Base-by-base conservation (phyloP, 108 stramenopile species). In the Nitzschia putrida region DNA sequence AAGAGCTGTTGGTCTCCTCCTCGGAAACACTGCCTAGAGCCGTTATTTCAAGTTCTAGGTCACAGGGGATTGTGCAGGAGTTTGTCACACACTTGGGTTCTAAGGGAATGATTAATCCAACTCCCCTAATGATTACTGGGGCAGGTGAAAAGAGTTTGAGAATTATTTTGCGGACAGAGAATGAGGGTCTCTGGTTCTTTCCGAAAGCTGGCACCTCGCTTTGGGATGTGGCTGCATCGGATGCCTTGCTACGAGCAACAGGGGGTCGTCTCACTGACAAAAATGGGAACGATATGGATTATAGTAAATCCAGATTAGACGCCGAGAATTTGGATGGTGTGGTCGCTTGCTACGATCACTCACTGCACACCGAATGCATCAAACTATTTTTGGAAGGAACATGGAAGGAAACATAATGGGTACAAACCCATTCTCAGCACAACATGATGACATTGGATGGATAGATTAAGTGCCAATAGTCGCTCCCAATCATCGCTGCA, bases 181-280 rank as follows among this genome's bases (percentile, higher is more conserved):
- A 83, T 14, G 86, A 87, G 61, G 81, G 78, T 38, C 37, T 87
- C 8, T 87, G 86, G 86, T 83, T 83, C 61, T 87, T 71, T 66
- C 86, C 86, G 11, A 83, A 77, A 49, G 53, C 78, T 8, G 86
- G 86, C 6, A 87, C 86, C 8, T 87, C 86, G 21, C 55, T 80
- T 24, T 87, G 86, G 86, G 86, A 87, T 54, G 83, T 87, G 11
- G 86, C 86, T 1, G 86, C 86, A 0, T 61, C 82, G 34, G 86
- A 87, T 74, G 86, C 86, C 0, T 60, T 87, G 18, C 57, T 87
- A 26, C 63, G 82, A 49, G 73, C 73, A 3, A 67, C 72, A 45
- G 86, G 86, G 29, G 86, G 86, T 3, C 72, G 54, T 58, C 21
- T 87, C 14, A 78, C 86, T 34, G 86, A 87, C 57, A 80, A 79